These are phyloP conservation scores for Metschnikowia koreensis DNA, from an alignment of 805 yeast genomes.

Conservation along the genomic window DNA sequence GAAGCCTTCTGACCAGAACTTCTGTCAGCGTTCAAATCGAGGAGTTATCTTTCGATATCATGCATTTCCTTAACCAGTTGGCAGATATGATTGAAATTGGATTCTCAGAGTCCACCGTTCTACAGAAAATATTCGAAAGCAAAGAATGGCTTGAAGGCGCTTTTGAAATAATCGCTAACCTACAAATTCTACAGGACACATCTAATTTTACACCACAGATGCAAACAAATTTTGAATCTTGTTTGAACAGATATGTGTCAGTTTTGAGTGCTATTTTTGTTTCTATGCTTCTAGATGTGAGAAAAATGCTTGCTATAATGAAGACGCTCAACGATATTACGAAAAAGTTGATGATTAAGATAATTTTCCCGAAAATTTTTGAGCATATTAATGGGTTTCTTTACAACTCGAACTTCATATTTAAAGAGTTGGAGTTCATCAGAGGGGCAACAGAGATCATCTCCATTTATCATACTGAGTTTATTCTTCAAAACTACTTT, in stretches of 20 bases:
- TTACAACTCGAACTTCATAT: conserved; percentile 32
- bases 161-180: conserved; percentile 37
- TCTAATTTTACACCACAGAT: conserved; percentile 25
- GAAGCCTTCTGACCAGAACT: conserved; percentile 1
- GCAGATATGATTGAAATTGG: conserved; percentile 31
- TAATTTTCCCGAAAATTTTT: conserved; percentile 36
- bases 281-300: conserved; percentile 23
- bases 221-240: conserved; percentile 15
- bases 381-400: conserved; percentile 36
- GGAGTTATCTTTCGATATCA: conserved; percentile 29
- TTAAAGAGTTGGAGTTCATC: conserved; percentile 31
- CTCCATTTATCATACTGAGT: conserved; percentile 28
- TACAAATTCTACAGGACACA: conserved; percentile 21
- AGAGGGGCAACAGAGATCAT: conserved; percentile 26
- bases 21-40: conserved; percentile 15
- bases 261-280: conserved; percentile 38
- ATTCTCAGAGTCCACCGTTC: conserved; percentile 21
- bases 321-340: conserved; percentile 34
- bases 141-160: conserved; percentile 39
- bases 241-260: conserved; percentile 28
- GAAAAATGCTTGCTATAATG: conserved; percentile 24
- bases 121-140: conserved; percentile 25
- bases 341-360: conserved; percentile 30
- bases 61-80: conserved; percentile 37
- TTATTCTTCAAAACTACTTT: conserved; percentile 27